phyloP scores from a whole-genome alignment of 208 protist genomes.

The Acanthamoeba triangularis region DNA sequence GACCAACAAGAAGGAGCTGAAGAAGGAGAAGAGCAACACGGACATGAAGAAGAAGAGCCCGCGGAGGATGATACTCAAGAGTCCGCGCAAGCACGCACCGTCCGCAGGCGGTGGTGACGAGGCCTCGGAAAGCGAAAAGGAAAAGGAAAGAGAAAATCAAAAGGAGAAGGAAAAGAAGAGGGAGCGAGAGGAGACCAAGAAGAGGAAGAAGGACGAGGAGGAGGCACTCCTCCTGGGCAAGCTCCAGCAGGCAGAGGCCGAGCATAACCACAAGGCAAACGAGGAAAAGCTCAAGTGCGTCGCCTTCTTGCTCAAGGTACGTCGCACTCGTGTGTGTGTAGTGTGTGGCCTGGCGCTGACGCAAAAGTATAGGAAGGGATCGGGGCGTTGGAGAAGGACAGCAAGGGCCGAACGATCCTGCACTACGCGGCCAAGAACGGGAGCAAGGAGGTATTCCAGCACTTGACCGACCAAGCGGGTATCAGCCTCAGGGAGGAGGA shows the following conservation, averaged over 20 bases:
- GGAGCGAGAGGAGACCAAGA: background rate
- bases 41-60: conserved; percentile 36
- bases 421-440: conserved; percentile 14
- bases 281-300: background rate
- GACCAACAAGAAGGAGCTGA: conserved; percentile 18
- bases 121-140: background rate
- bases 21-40: conserved; percentile 44
- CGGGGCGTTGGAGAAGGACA: background rate
- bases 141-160: background rate
- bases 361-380: background rate
- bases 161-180: background rate
- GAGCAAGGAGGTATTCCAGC: conserved; percentile 1
- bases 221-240: background rate
- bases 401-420: background rate
- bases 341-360: too few relatives aligned
- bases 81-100: background rate
- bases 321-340: too few relatives aligned
- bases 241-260: background rate
- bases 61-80: conserved; percentile 35
- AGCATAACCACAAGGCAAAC: background rate
- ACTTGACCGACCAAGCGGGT: background rate
- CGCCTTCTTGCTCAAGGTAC: background rate
- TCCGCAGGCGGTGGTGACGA: background rate
- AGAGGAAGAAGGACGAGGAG: background rate
- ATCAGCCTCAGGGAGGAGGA: background rate